Percentiles rank a stretch among this genome's conserved stretches.
These are phyloP conservation scores for Phylloboletellus chloephorus DNA, from an alignment of 1,284 basidiomycete species.

Conservation along the genomic window DNA sequence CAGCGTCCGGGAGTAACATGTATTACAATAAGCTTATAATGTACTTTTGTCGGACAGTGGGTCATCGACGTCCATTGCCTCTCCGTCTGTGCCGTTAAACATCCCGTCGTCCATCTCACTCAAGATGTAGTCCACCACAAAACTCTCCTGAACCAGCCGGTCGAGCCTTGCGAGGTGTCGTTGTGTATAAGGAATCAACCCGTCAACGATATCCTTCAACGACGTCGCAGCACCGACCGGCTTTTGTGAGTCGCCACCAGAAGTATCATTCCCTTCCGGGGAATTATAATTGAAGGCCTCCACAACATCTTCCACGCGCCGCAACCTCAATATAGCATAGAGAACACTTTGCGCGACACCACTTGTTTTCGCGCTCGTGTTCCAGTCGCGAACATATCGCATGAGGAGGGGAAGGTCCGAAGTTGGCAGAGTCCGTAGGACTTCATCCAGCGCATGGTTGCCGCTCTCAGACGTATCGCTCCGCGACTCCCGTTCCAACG, in stretches of 20 bases:
- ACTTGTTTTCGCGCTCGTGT: slow-evolving; percentile 83
- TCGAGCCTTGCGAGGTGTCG: slow-evolving; percentile 86
- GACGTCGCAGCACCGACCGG: slow-evolving; percentile 36
- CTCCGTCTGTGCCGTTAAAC: slow-evolving; percentile 44
- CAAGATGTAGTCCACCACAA: slow-evolving; percentile 88
- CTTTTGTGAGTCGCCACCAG: slow-evolving; percentile 6
- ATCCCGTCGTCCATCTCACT: slow-evolving; percentile 87
- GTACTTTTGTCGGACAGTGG: slow-evolving; percentile 17
- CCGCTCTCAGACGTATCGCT: slow-evolving; percentile 51
- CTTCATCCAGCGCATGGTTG: slow-evolving; percentile 68
- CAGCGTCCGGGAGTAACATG: background rate
- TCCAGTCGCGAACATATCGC: slow-evolving; percentile 88
- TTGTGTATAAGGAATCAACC: slow-evolving; percentile 89
- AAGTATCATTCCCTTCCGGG: slow-evolving; percentile 16
- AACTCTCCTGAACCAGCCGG: slow-evolving; percentile 86
- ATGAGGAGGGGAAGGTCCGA: slow-evolving; percentile 80
- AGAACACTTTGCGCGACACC: slow-evolving; percentile 84
- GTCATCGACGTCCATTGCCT: slow-evolving; percentile 42
- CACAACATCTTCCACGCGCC: slow-evolving; percentile 67
- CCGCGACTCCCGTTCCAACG: slow-evolving; percentile 17
- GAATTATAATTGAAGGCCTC: slow-evolving; percentile 55
- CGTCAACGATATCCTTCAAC: slow-evolving; percentile 76
- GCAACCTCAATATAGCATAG: slow-evolving; percentile 75
- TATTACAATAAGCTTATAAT: slow-evolving; percentile 7
- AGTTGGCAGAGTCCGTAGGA: slow-evolving; percentile 67